phyloP scores from a whole-genome alignment of 345 rosid species.

The Pistacia atlantica region DNA sequence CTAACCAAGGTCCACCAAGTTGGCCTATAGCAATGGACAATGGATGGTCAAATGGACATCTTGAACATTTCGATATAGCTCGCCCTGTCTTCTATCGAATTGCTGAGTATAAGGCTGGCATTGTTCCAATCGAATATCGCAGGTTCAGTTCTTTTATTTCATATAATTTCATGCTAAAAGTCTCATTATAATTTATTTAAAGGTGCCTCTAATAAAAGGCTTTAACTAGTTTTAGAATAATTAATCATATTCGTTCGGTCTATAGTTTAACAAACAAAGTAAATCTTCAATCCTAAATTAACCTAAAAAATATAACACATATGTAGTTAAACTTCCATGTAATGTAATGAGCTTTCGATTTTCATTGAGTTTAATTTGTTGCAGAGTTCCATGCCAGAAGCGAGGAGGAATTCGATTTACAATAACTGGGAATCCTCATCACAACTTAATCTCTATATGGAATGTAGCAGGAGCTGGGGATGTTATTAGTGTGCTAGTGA shows the following conservation, averaged over 20 bases:
- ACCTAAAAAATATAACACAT: too few species aligned
- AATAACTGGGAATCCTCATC: slow-evolving; percentile 54
- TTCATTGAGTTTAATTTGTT: neutral
- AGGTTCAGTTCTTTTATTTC: slow-evolving; percentile 31
- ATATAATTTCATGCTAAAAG: neutral
- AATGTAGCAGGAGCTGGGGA: slow-evolving; percentile 83
- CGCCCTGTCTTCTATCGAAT: slow-evolving; percentile 53
- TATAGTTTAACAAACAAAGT: too few species aligned
- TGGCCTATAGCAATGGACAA: slow-evolving; percentile 47
- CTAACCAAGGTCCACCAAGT: slow-evolving; percentile 60
- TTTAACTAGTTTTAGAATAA: too few species aligned
- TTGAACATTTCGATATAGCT: slow-evolving; percentile 72
- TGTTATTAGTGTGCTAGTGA: slow-evolving; percentile 53
- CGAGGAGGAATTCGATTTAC: slow-evolving; percentile 68
- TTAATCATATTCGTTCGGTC: too few species aligned
- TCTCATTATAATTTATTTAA: too few species aligned
- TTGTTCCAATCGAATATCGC: slow-evolving; percentile 52
- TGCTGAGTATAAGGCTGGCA: slow-evolving; percentile 39
- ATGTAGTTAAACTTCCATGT: neutral
- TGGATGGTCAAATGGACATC: slow-evolving; percentile 79
- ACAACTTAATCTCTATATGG: slow-evolving; percentile 25
- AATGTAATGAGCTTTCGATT: neutral
- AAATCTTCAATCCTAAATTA: too few species aligned
- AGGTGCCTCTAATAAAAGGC: too few species aligned
- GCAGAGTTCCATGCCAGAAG: slow-evolving; percentile 74